These are phyloP conservation scores for Scutellaria galericulata DNA, from an alignment of 257 asterid species.

Conservation along the genomic window DNA sequence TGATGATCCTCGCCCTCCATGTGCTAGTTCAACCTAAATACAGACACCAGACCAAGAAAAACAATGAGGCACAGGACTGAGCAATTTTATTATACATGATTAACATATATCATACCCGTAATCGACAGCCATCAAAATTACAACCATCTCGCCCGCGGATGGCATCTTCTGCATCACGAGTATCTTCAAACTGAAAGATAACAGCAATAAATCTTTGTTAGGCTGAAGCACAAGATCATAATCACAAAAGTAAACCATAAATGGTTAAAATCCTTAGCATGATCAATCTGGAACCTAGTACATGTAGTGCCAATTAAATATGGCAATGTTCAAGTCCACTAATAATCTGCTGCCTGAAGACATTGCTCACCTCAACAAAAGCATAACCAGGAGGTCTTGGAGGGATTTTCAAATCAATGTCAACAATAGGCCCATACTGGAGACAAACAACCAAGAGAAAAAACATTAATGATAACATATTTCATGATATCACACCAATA, in stretches of 20 bases:
- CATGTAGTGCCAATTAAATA: background rate
- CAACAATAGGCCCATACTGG: conserved; percentile 80
- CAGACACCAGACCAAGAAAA: conserved; percentile 3
- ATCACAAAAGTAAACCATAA: background rate
- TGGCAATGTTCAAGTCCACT: background rate
- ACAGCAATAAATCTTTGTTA: conserved; percentile 4
- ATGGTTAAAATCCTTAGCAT: background rate
- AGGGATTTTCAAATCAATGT: conserved; percentile 81
- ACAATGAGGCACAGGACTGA: background rate
- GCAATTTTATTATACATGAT: background rate
- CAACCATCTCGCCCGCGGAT: conserved; percentile 85
- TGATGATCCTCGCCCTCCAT: conserved; percentile 79
- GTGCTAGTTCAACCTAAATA: conserved; percentile 81
- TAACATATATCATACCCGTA: conserved; percentile 55
- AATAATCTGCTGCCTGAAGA: background rate
- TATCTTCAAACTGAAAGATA: conserved; percentile 65
- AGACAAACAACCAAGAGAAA: conserved; percentile 25
- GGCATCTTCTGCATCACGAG: conserved; percentile 84
- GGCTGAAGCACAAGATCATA: conserved; percentile 2
- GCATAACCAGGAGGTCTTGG: conserved; percentile 94
- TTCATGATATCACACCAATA: background rate
- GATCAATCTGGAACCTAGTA: conserved; percentile 4
- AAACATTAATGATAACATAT: conserved; percentile 2
- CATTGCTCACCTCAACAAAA: conserved; percentile 75
- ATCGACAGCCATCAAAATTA: conserved; percentile 66